Base-by-base conservation (phyloP, 495 filamentous ascomycete species). In the Aspergillus avenaceus region DNA sequence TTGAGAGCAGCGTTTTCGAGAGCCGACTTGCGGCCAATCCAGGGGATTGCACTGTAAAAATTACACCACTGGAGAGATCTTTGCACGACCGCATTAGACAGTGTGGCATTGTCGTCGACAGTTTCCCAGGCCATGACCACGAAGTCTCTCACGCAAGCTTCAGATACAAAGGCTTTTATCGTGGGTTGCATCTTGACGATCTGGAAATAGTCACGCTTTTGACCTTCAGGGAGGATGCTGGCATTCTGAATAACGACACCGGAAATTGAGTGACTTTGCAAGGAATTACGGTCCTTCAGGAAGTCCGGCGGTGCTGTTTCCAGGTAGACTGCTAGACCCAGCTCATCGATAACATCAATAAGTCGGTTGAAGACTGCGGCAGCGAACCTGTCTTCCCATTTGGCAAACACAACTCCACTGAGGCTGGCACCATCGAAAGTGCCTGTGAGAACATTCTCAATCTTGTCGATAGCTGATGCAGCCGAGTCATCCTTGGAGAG, bases 151-250 rank as follows among this genome's bases (percentile, higher is more conserved):
- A 73, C 60, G 40, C 73, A 78, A 19, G 73, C 61, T 53, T 82
- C 75, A 1, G 74, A 77, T 14, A 79, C 78, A 42, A 82, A 78
- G 1, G 77, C 75, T 45, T 79, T 79, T 52, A 79, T 73, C 0
- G 73, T 67, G 6, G 70, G 44, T 37, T 70, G 71, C 36, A 79
- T 54, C 2, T 60, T 52, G 11, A 56, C 45, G 49, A 75, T 65
- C 19, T 71, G 65, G 52, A 80, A 80, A 46, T 77, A 79, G 46
- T 80, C 77, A 0, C 77, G 62, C 44, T 77, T 72, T 32, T 72
- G 55, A 11, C 77, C 77, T 14, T 67, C 47, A 1, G 66, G 62
- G 21, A 78, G 52, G 46, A 78, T 76, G 47, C 71, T 78, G 11
- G 73, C 74, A 52, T 80, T 79, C 13, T 68, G 62, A 34, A 80